Evolutionary conservation across 2,329 filamentous ascomycete species (phyloP), one percentile per base, ranked within the genome.

Genomic region (Fusarium praegraminearum): DNA sequence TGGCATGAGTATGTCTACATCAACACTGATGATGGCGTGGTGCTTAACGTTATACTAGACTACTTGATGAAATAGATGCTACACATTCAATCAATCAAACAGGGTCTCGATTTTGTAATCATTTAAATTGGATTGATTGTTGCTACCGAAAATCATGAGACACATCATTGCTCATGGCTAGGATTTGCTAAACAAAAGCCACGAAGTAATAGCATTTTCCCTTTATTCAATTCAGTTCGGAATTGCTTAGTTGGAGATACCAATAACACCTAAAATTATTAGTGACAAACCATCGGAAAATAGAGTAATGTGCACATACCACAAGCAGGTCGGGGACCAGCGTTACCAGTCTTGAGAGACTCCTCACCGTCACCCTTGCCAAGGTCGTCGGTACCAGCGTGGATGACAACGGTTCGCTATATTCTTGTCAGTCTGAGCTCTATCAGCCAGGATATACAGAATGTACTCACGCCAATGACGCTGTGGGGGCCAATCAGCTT

Each of bases 331-430:
- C 96, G 93, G 76, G 85, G 82, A 77, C 96, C 96, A 80, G 96
- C 96, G 82, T 98, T 99, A 75, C 96, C 96, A 73, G 96, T 99
- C 91, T 97, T 98, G 87, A 97, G 93, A 78, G 93, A 97, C 87
- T 98, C 94, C 84, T 95, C 93, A 85, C 93, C 90, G 76, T 85
- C 93, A 78, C 94, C 94, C 87, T 92, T 93, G 83, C 96, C 96
- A 72, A 99, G 93, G 80, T 99, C 96, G 80, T 99, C 96, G 74
- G 95, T 98, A 81, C 96, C 96, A 76, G 86, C 90, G 86, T 99
- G 96, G 78, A 97, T 89, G 77, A 99, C 96, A 69, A 99, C 88
- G 74, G 96, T 98, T 80, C 96, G 94, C 93, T 96, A 75, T 35
- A 12, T 11, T 16, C 5, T n/a, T 36, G 41, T 75, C 26, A 71